Percentiles rank a stretch among this genome's conserved stretches.
phyloP scores from a whole-genome alignment of 495 filamentous ascomycete genomes.

The Bathelium albidoporum region DNA sequence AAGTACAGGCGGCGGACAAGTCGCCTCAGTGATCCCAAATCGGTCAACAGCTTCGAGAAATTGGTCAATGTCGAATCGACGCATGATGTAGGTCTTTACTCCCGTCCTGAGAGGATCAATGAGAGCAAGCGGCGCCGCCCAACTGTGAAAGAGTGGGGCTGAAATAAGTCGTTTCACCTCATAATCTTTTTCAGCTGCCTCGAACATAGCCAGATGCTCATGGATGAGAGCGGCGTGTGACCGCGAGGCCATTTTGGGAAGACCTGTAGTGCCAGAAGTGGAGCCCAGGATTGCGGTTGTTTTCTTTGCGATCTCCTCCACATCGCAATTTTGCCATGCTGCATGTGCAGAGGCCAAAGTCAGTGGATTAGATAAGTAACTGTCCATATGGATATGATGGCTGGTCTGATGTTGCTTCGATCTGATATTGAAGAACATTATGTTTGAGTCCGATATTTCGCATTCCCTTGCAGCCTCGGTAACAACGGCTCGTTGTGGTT shows the following conservation, averaged over 20 bases:
- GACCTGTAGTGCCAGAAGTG: slow-evolving; percentile 32
- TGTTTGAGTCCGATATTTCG: not conserved
- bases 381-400: not conserved
- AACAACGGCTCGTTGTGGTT: slow-evolving; percentile 9
- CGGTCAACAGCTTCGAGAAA: slow-evolving; percentile 28
- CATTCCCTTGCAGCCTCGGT: not conserved
- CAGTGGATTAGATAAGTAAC: not conserved
- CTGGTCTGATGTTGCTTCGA: not conserved
- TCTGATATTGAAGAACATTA: not conserved
- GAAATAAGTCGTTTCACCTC: slow-evolving; percentile 37
- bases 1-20: slow-evolving; percentile 48
- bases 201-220: slow-evolving; percentile 13
- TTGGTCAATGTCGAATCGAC: slow-evolving; percentile 15
- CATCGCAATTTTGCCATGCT: not conserved
- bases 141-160: slow-evolving; percentile 23
- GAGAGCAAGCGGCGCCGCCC: slow-evolving; percentile 6
- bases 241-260: slow-evolving; percentile 27
- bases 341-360: slow-evolving; percentile 2
- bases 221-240: slow-evolving; percentile 14
- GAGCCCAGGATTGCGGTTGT: slow-evolving; percentile 7
- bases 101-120: slow-evolving; percentile 6
- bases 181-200: slow-evolving; percentile 23
- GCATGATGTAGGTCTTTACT: slow-evolving; percentile 12
- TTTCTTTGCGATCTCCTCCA: not conserved
- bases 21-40: slow-evolving; percentile 45